phyloP scores from a whole-genome alignment of 352 stramenopile genomes.

The Phytophthora podocarpi region DNA sequence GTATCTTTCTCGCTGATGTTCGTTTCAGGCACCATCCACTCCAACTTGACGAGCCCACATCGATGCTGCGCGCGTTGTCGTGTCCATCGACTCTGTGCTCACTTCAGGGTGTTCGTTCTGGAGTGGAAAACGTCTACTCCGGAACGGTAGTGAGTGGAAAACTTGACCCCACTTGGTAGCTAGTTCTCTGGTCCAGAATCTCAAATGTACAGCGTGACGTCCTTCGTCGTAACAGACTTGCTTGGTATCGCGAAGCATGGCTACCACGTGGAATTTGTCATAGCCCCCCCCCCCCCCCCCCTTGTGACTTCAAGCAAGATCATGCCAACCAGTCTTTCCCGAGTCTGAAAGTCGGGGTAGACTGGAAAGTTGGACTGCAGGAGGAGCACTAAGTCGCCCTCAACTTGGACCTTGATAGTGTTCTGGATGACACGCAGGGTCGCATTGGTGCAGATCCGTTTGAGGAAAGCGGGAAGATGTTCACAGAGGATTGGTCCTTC shows the following conservation, averaged over 20 bases:
- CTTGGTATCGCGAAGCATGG: slow-evolving; percentile 10
- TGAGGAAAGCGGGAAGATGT: background rate
- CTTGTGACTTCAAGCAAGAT: too few relatives aligned
- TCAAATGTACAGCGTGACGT: slow-evolving; percentile 4
- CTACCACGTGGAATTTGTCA: too few relatives aligned
- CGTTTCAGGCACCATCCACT: background rate
- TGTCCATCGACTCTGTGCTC: background rate
- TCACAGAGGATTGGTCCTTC: slow-evolving; percentile 5
- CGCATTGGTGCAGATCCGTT: background rate
- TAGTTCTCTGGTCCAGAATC: slow-evolving; percentile 6
- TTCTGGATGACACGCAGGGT: slow-evolving; percentile 4
- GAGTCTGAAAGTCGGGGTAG: slow-evolving; percentile 4
- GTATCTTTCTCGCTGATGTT: background rate
- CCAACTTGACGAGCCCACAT: background rate
- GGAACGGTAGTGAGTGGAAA: background rate
- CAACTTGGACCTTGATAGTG: slow-evolving; percentile 1
- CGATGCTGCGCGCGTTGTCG: background rate
- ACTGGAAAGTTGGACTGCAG: background rate
- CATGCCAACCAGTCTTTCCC: too few relatives aligned
- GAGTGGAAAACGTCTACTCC: background rate
- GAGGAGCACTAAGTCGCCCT: background rate
- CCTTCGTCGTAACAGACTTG: slow-evolving; percentile 1
- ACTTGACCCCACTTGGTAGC: background rate
- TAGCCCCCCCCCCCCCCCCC: too few relatives aligned
- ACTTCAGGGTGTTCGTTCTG: background rate